Evolutionary conservation across 2,329 filamentous ascomycete genomes (phyloP).

Genomic region (Triangularia setosa): DNA sequence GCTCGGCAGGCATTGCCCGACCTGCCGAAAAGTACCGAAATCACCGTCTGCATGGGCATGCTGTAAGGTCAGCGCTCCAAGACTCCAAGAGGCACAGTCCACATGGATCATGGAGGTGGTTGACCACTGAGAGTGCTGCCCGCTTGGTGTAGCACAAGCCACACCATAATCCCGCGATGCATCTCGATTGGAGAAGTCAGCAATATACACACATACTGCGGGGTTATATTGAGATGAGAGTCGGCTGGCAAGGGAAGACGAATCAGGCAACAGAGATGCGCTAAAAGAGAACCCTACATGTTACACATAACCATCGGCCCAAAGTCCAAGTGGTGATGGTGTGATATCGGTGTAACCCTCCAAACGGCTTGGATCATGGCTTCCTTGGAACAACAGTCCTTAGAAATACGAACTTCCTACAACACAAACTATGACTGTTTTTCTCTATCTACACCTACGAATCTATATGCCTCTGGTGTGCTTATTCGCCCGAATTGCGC

Average conservation of each 20-base stretch:
- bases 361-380: not conserved
- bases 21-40: not conserved
- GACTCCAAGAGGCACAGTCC: not conserved
- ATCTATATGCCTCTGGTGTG: not conserved
- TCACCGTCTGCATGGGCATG: not conserved
- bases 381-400: not conserved
- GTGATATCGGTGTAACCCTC: not conserved
- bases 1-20: not conserved
- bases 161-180: not conserved
- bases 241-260: not conserved
- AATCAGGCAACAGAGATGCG: not conserved
- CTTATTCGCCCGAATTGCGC: not conserved
- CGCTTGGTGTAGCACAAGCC: not conserved
- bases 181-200: not conserved
- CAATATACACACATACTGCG: not conserved
- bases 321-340: not conserved
- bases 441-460: not conserved
- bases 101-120: not conserved
- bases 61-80: not conserved
- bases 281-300: not conserved
- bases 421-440: not conserved
- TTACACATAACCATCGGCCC: not conserved
- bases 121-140: not conserved
- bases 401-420: not conserved
- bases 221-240: not conserved